Conservation (phyloP, 2,329 filamentous ascomycete species). For the Claviceps digitariae region DNA sequence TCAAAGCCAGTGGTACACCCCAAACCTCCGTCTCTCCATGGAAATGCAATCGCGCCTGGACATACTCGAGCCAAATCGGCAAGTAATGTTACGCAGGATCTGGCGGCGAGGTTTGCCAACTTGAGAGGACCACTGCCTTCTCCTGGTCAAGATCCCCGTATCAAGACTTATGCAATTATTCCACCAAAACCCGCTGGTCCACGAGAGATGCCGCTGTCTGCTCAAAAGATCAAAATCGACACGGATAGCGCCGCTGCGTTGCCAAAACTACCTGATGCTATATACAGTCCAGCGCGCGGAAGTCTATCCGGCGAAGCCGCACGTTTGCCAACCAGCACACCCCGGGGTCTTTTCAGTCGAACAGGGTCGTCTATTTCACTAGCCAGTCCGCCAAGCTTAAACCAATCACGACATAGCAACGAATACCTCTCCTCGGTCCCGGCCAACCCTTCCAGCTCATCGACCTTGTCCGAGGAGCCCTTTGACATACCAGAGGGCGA, state of each 20-base stretch:
- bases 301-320: conserved; percentile 52
- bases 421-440: conserved; percentile 19
- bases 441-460: conserved; percentile 15
- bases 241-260: conserved; percentile 41
- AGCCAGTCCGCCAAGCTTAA: conserved; percentile 15
- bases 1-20: conserved; percentile 42
- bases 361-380: conserved; percentile 38
- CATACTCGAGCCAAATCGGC: conserved; percentile 15
- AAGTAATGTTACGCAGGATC: conserved; percentile 29
- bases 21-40: conserved; percentile 54
- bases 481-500: conserved; percentile 39
- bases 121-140: conserved; percentile 31
- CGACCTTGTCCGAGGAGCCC: conserved; percentile 22
- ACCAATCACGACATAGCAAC: conserved; percentile 15
- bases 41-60: conserved; percentile 33
- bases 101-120: conserved; percentile 43
- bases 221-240: conserved; percentile 29
- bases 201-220: conserved; percentile 35
- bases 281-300: conserved; percentile 66
- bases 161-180: conserved; percentile 33
- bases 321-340: conserved; percentile 50
- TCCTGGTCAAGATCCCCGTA: conserved; percentile 37
- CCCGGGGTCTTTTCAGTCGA: conserved; percentile 48
- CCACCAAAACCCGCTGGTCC: conserved; percentile 30
- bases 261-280: conserved; percentile 59